These are phyloP conservation scores for Nemania sp. DNA, from an alignment of 2,329 filamentous ascomycete species.

Conservation along the genomic window DNA sequence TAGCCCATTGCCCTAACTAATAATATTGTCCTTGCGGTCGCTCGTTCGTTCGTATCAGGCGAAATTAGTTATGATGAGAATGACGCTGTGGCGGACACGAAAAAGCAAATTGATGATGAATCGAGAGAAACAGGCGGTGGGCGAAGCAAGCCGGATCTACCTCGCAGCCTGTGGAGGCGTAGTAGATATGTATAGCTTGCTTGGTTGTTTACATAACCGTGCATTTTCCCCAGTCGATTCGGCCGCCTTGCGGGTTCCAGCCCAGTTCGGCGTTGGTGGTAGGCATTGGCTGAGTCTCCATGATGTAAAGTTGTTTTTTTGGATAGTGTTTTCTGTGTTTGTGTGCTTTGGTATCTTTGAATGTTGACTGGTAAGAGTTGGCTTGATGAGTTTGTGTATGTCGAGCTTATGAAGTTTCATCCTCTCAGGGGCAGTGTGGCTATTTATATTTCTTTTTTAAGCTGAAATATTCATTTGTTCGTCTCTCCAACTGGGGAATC, in stretches of 20 bases:
- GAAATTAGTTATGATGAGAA: too few species aligned
- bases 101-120: too few species aligned
- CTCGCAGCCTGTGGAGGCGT: too few species aligned
- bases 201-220: background rate
- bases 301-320: background rate
- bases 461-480: too few species aligned
- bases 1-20: too few species aligned
- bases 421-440: background rate
- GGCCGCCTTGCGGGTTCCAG: background rate
- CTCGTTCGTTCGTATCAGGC: too few species aligned
- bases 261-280: background rate
- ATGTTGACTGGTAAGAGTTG: background rate
- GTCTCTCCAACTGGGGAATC: too few species aligned
- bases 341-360: background rate
- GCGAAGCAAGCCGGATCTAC: too few species aligned
- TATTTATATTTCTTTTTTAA: background rate
- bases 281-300: background rate
- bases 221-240: slow-evolving; percentile 2
- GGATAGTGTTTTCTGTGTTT: background rate
- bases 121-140: too few species aligned
- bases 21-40: too few species aligned
- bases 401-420: background rate
- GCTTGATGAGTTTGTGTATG: background rate
- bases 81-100: too few species aligned
- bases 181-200: too few species aligned